Conservation (phyloP, 306 rosid species). For the Sicyos edulis region DNA sequence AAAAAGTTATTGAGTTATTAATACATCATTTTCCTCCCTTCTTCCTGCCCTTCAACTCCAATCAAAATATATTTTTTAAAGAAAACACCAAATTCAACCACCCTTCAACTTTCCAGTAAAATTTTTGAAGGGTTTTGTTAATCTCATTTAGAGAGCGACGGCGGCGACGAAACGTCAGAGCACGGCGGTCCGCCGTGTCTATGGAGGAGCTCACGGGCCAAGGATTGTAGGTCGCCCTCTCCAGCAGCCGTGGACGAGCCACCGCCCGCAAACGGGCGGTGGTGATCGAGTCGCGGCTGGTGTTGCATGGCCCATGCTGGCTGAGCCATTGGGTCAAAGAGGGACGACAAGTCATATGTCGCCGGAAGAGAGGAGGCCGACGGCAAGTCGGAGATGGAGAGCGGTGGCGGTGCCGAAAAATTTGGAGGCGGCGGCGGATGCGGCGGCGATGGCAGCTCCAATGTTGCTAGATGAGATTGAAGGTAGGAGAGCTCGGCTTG, state of each 20-base stretch:
- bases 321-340: constrained; percentile 73
- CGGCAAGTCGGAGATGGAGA: constrained; percentile 57
- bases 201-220: constrained; percentile 63
- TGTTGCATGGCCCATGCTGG: constrained; percentile 60
- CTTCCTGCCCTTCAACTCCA: neutral
- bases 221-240: constrained; percentile 59
- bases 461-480: too few relatives aligned
- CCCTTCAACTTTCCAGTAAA: constrained; percentile 13
- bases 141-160: constrained; percentile 47
- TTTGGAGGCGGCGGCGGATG: constrained; percentile 35
- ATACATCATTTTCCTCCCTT: neutral
- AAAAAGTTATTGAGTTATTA: neutral
- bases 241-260: constrained; percentile 27
- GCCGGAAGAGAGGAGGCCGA: constrained; percentile 33
- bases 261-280: constrained; percentile 34
- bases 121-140: constrained; percentile 10
- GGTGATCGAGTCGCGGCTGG: constrained; percentile 46
- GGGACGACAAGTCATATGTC: constrained; percentile 67
- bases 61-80: neutral
- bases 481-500: too few relatives aligned
- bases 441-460: too few relatives aligned
- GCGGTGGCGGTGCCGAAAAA: constrained; percentile 22
- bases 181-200: constrained; percentile 47
- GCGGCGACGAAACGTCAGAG: constrained; percentile 42
- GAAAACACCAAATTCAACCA: neutral